Percentiles rank a stretch among this genome's conserved stretches.
Evolutionary conservation across 306 rosid species (phyloP).

Genomic region (Oemleria cerasiformis): DNA sequence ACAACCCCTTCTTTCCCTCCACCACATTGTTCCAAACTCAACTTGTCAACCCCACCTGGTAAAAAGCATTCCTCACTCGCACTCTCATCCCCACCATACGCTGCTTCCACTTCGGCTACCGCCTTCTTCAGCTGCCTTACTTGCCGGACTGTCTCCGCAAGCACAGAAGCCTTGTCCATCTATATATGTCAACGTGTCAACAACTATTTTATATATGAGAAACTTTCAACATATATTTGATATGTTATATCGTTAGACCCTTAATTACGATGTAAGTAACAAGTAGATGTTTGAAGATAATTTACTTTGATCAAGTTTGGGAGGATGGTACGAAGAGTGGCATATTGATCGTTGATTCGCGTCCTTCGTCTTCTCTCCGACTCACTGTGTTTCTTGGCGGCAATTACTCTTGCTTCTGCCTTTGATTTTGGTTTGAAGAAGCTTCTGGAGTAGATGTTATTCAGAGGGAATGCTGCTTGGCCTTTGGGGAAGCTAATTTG

Average conservation of each 20-base stretch:
- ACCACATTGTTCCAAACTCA: constrained; percentile 38
- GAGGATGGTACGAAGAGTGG: constrained; percentile 50
- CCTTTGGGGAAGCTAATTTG: background rate
- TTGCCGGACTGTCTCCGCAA: constrained; percentile 49
- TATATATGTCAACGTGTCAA: constrained; percentile 3
- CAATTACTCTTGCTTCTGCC: constrained; percentile 40
- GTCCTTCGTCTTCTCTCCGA: constrained; percentile 70
- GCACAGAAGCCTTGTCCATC: constrained; percentile 73
- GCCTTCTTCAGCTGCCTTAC: constrained; percentile 52
- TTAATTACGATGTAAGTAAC: too few species aligned
- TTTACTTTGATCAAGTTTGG: constrained; percentile 52
- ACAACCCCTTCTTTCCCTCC: constrained; percentile 33
- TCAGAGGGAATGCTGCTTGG: constrained; percentile 19
- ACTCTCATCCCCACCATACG: constrained; percentile 6
- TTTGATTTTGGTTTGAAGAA: constrained; percentile 45
- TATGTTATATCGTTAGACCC: background rate
- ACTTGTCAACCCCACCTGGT: constrained; percentile 44
- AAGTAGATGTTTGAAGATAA: background rate
- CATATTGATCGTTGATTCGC: constrained; percentile 69
- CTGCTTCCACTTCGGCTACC: constrained; percentile 40
- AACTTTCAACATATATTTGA: background rate
- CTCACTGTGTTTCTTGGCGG: constrained; percentile 67
- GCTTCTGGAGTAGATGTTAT: constrained; percentile 26
- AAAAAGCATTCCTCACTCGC: constrained; percentile 32
- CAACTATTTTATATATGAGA: background rate